Conservation (phyloP, 202 grass and related monocot species). For the Brachypodium distachyon region DNA sequence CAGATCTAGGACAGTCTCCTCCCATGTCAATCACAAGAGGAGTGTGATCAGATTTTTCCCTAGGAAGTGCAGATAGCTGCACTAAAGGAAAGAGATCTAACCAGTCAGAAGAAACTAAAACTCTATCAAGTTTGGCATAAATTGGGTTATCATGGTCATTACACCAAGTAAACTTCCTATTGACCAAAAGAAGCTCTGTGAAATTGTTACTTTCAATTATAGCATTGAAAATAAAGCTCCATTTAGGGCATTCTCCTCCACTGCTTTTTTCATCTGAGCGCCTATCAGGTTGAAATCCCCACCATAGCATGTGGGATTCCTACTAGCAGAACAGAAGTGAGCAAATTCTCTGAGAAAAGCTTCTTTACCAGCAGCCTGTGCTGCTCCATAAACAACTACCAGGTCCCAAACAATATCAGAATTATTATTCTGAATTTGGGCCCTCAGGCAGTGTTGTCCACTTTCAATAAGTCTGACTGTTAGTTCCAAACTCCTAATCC, state of each 20-base stretch:
- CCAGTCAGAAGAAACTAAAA: not conserved
- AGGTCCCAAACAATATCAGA: not conserved
- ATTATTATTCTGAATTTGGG: no score
- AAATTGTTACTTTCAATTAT: not conserved
- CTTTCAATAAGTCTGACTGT: no score
- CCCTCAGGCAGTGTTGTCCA: no score
- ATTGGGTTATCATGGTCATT: not conserved
- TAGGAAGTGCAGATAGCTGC: no score
- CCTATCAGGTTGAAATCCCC: no score
- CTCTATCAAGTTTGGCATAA: not conserved
- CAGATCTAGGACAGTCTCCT: no score
- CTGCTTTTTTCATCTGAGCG: not conserved
- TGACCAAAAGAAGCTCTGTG: rapidly evolving
- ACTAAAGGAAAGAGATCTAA: not conserved
- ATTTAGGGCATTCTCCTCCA: not conserved
- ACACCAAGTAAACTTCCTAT: not conserved
- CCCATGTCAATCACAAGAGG: not conserved
- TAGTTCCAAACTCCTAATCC: not conserved
- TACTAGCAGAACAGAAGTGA: not conserved
- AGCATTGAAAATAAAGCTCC: not conserved
- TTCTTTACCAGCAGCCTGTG: not conserved
- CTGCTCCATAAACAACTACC: not conserved
- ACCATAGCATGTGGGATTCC: not conserved
- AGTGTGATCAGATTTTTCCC: not conserved
- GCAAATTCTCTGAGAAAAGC: not conserved